Conservation (phyloP, 2,329 filamentous ascomycete genomes). For the Arthrobotrys iridis region DNA sequence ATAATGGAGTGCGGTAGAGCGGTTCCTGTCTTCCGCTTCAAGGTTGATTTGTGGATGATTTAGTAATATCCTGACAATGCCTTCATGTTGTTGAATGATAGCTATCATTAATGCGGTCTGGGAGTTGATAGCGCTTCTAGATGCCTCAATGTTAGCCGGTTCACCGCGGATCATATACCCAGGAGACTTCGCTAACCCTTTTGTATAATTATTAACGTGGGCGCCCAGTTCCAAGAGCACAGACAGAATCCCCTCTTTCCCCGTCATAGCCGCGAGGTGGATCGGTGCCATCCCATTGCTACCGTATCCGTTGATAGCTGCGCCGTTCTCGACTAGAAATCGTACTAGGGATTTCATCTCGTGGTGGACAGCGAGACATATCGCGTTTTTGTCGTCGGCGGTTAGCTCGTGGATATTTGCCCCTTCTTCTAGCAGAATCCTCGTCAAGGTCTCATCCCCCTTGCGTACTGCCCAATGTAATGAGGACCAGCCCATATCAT, state of each 20-base stretch:
- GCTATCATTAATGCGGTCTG: slow-evolving; percentile 55
- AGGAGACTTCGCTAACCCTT: slow-evolving; percentile 20
- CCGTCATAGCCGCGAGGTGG: slow-evolving; percentile 46
- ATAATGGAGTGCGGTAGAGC: slow-evolving; percentile 53
- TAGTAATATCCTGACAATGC: slow-evolving; percentile 43
- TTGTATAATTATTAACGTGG: slow-evolving; percentile 44
- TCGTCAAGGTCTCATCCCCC: slow-evolving; percentile 49
- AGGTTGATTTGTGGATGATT: slow-evolving; percentile 40
- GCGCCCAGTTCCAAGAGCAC: slow-evolving; percentile 38
- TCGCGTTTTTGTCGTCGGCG: slow-evolving; percentile 39
- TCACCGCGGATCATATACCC: neutral
- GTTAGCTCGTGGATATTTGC: slow-evolving; percentile 51
- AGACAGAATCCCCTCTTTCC: slow-evolving; percentile 39
- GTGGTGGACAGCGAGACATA: slow-evolving; percentile 44
- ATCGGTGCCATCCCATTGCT: slow-evolving; percentile 49
- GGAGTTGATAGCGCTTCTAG: slow-evolving; percentile 48
- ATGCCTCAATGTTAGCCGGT: neutral
- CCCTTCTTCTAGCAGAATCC: slow-evolving; percentile 50
- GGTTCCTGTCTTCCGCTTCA: slow-evolving; percentile 44
- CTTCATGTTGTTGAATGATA: slow-evolving; percentile 47
- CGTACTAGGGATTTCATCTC: slow-evolving; percentile 42
- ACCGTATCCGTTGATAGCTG: slow-evolving; percentile 49
- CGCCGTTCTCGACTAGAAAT: slow-evolving; percentile 42
- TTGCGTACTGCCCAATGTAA: slow-evolving; percentile 45
- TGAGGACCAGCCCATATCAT: slow-evolving; percentile 46